Conservation (phyloP, 257 asterid species). For the Vinca minor region DNA sequence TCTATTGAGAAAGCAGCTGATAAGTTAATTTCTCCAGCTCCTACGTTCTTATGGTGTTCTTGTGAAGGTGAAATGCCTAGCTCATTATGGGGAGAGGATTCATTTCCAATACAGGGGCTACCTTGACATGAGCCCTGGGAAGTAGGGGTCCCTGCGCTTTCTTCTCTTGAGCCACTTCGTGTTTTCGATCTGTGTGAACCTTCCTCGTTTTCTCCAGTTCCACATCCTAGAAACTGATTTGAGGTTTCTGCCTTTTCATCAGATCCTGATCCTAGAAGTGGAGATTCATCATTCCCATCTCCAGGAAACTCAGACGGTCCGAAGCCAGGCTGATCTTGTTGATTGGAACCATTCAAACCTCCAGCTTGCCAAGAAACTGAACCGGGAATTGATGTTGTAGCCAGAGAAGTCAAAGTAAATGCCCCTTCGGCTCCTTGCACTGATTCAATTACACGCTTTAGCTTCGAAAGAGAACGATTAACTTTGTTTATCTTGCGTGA, state of each 20-base stretch:
- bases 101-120: constrained; percentile 41
- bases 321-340: constrained; percentile 31
- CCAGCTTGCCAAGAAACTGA: constrained; percentile 54
- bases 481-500: constrained; percentile 97
- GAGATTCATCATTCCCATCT: constrained; percentile 35
- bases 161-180: constrained; percentile 72
- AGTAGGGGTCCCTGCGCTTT: constrained; percentile 65
- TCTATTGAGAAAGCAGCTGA: constrained; percentile 38
- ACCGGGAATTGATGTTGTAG: constrained; percentile 56
- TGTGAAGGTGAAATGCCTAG: constrained; percentile 35
- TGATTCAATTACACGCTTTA: constrained; percentile 74
- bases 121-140: constrained; percentile 78
- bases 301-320: constrained; percentile 44
- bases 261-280: constrained; percentile 19
- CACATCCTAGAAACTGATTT: constrained; percentile 27
- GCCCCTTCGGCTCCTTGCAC: constrained; percentile 86
- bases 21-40: constrained; percentile 29
- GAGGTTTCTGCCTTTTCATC: constrained; percentile 34
- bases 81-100: constrained; percentile 41
- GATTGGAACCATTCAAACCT: constrained; percentile 39
- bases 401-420: constrained; percentile 59
- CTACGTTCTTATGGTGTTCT: constrained; percentile 26
- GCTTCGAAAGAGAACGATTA: constrained; percentile 72
- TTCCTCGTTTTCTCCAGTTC: constrained; percentile 24
- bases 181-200: constrained; percentile 45